Evolutionary conservation across 768 basidiomycete genomes (phyloP), one percentile per base, ranked within the genome.

Genomic region (Lentinula sp.): DNA sequence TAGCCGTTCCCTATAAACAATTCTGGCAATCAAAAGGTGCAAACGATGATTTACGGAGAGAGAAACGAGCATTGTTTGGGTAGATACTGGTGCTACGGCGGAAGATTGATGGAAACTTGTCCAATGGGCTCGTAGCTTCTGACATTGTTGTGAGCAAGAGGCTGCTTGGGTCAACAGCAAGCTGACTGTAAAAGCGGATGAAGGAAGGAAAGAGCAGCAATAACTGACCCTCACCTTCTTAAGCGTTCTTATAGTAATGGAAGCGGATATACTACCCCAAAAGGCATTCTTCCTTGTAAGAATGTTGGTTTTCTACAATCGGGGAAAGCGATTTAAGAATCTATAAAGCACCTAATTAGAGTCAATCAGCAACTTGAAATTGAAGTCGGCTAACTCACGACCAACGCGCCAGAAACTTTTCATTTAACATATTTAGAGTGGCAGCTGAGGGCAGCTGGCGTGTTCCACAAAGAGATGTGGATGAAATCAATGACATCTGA

Each of bases 61-160:
- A 39, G 16, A 39, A 65, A 3, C 63, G 42, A 66, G 69, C 39
- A 28, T 33, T 37, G n/a, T 12, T 18, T 37, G 35, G 53, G 20
- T 39, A 32, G 33, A 28, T 56, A 33, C 37, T 61, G 7, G 65
- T 63, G 28, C 59, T 48, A 53, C 66, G 67, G 42, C 61, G 63
- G 45, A 69, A 70, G 6, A 70, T 61, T 37, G 69, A 67, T 12
- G 69, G 62, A 42, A 70, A 42, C 59, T 58, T 65, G 61, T 62
- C 66, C 16, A 37, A 4, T 32, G 32, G 52, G 39, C 50, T 37
- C 41, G 46, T 36, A 9, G 59, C 54, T 15, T 35, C 32, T 6
- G n/a, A 48, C 9, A 35, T 42, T 18, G 37, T 12, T 10, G 10
- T 6, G 12, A 1, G 8, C 8, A 9, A 20, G 6, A 20, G 46